Conservation (phyloP, 176 grass and related monocot species). For the Elaeis guineensis region DNA sequence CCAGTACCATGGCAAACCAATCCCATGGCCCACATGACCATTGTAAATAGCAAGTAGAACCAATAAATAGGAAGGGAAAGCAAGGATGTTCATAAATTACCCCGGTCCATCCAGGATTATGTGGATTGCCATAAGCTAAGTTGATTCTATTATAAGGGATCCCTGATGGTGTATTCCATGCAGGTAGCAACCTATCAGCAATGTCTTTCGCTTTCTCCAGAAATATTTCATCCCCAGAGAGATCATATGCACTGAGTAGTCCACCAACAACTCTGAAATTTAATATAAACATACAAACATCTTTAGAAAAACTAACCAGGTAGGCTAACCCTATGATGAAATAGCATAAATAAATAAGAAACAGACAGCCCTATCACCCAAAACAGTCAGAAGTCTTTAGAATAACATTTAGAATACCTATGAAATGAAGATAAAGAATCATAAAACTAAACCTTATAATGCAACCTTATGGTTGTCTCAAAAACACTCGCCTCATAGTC, state of each 20-base stretch:
- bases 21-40: too few relatives aligned
- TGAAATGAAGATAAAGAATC: slow-evolving; percentile 23
- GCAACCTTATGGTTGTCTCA: slow-evolving; percentile 99
- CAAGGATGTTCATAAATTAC: slow-evolving; percentile 36
- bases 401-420: neutral
- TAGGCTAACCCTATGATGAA: too few relatives aligned
- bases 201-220: slow-evolving; percentile 96
- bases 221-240: slow-evolving; percentile 88
- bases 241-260: slow-evolving; percentile 83
- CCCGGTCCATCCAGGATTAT: slow-evolving; percentile 97
- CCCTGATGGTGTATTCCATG: slow-evolving; percentile 95
- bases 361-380: too few relatives aligned
- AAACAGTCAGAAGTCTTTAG: too few relatives aligned
- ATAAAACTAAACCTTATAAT: slow-evolving; percentile 88
- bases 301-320: too few relatives aligned
- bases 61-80: slow-evolving; percentile 10
- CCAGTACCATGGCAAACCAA: too few relatives aligned
- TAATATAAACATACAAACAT: too few relatives aligned
- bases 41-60: neutral
- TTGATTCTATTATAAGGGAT: slow-evolving; percentile 96
- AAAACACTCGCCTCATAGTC: slow-evolving; percentile 96
- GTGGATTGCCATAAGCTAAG: slow-evolving; percentile 74
- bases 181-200: slow-evolving; percentile 83
- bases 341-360: too few relatives aligned
- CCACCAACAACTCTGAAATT: slow-evolving; percentile 89